Conservation (phyloP, 2,329 filamentous ascomycete species). For the Penicillium sp. region DNA sequence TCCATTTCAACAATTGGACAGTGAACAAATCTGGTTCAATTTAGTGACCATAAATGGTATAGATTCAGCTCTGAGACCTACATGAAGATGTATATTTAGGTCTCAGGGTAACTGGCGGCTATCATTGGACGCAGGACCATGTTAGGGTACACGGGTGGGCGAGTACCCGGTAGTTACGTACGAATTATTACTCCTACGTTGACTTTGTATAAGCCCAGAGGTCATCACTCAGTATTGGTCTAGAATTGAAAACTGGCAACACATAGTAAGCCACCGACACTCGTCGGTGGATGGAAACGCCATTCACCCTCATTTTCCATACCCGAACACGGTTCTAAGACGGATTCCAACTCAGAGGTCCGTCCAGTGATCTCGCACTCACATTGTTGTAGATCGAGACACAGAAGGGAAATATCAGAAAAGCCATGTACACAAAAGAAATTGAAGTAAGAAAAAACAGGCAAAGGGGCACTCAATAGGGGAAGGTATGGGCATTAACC, state of each 20-base stretch:
- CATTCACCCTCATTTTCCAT: slow-evolving; percentile 44
- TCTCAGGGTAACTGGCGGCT: no score
- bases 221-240: slow-evolving; percentile 32
- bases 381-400: slow-evolving; percentile 24
- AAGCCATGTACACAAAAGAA: slow-evolving; percentile 44
- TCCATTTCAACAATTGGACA: no score
- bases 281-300: slow-evolving; percentile 38
- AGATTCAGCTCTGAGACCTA: no score
- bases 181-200: not conserved
- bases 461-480: slow-evolving; percentile 16
- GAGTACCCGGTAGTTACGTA: no score
- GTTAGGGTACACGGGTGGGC: no score
- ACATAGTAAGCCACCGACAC: slow-evolving; percentile 31
- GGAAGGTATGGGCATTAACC: slow-evolving; percentile 25
- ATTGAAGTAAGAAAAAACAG: slow-evolving; percentile 23
- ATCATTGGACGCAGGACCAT: no score
- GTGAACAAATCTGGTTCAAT: no score
- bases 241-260: slow-evolving; percentile 28
- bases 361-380: slow-evolving; percentile 28
- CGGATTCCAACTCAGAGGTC: slow-evolving; percentile 35
- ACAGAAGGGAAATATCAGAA: slow-evolving; percentile 36
- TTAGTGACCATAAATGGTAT: no score
- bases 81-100: no score
- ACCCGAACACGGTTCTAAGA: slow-evolving; percentile 45
- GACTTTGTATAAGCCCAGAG: slow-evolving; percentile 20